phyloP scores from a whole-genome alignment of 768 basidiomycete genomes.

The Trametes cubensis region DNA sequence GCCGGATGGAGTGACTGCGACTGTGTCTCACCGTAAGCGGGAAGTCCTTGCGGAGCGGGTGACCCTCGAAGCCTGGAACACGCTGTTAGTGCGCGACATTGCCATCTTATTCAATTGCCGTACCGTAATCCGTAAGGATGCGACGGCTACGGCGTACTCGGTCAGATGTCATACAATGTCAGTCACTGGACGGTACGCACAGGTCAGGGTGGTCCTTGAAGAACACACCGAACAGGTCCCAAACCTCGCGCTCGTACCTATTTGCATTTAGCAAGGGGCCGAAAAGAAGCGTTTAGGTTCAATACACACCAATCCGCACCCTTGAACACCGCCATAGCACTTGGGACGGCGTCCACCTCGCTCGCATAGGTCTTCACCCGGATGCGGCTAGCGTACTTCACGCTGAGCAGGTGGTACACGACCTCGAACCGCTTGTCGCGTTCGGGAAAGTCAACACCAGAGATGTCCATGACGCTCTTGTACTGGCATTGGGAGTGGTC shows the following conservation, averaged over 20 bases:
- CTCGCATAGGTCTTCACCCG: slow-evolving; percentile 97
- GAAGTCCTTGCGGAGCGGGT: slow-evolving; percentile 97
- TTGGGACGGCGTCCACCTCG: slow-evolving; percentile 90
- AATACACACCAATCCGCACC: slow-evolving; percentile 90
- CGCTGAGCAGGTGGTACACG: slow-evolving; percentile 91
- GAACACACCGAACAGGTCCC: slow-evolving; percentile 98
- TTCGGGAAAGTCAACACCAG: slow-evolving; percentile 94
- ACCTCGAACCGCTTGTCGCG: slow-evolving; percentile 93
- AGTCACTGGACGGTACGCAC: slow-evolving; percentile 48
- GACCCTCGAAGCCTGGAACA: slow-evolving; percentile 85
- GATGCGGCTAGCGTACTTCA: slow-evolving; percentile 78
- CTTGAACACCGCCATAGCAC: slow-evolving; percentile 72
- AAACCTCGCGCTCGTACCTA: slow-evolving; percentile 96
- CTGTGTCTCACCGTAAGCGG: slow-evolving; percentile 77
- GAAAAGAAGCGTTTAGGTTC: slow-evolving; percentile 6
- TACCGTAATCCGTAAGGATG: slow-evolving; percentile 97
- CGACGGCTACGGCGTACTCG: slow-evolving; percentile 63
- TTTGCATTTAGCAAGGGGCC: slow-evolving; percentile 7
- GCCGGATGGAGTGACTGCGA: neutral
- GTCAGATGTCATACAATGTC: slow-evolving; percentile 25
- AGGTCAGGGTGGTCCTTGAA: slow-evolving; percentile 96
- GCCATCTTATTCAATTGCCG: slow-evolving; percentile 22
- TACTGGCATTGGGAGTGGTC: slow-evolving; percentile 97
- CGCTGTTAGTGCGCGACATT: neutral
- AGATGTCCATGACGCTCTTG: slow-evolving; percentile 91